Evolutionary conservation across 2,329 filamentous ascomycete species (phyloP), one percentile per base, ranked within the genome.

Genomic region (Fusarium protoensiforme): DNA sequence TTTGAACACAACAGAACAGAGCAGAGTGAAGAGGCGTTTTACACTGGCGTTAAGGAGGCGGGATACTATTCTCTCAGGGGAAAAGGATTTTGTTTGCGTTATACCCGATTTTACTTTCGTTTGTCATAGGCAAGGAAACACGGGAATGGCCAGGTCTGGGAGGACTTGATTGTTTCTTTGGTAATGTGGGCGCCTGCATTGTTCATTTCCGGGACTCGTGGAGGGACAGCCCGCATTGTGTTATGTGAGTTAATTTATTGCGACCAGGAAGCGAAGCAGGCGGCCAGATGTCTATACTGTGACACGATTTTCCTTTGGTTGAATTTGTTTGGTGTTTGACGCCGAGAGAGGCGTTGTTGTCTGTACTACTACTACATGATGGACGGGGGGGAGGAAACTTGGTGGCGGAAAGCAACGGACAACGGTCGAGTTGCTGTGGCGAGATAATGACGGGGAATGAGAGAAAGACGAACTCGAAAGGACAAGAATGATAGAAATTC

Each of bases 101-200:
- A 80, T 80, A 80, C 78, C 78, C 78, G 76, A 74, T 71, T 67
- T 64, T 67, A 78, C 68, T 79, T 78, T 77, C 72, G 66, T 79
- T 77, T 77, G 65, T 74, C 61, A 41, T 54, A 61, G 65, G 70
- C 63, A 68, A 67, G 68, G 73, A 67, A 71, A 65, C 39, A 65
- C 38, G 61, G 67, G 69, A 69, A 67, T 46, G 62, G 53, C 60
- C 63, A 57, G 65, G 54, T 61, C 36, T 56, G 60, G 53, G 63
- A 54, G 60, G 65, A 46, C 57, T 60, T 73, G 65, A 69, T 78
- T 68, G 65, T 43, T 67, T 68, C 64, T 65, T 65, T 68, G 56
- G 58, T 65, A 41, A 64, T 71, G 61, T 69, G 67, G 71, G 63
- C 67, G 65, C 63, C 67, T 70, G 67, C 57, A 65, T 75, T 61